Evolutionary conservation across 2,329 filamentous ascomycete genomes (phyloP).

Genomic region (Dothiorella sarmentorum): DNA sequence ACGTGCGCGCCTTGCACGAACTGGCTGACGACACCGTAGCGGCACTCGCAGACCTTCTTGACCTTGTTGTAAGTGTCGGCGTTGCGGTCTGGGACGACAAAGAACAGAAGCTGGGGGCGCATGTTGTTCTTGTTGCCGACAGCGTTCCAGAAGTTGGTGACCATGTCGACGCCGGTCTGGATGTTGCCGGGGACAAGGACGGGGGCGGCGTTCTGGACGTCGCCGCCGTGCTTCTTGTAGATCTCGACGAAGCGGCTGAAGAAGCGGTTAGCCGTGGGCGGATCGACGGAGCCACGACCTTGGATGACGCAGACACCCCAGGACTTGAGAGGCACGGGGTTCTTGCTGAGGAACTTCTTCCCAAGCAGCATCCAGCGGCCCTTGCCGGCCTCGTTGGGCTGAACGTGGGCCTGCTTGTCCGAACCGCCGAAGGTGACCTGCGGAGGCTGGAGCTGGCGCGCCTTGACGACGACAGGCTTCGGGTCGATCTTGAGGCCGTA

Average conservation of each 20-base stretch:
- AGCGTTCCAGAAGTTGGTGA: constrained; percentile 54
- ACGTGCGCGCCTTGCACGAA: constrained; percentile 73
- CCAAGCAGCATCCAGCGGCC: constrained; percentile 87
- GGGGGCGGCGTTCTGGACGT: constrained; percentile 47
- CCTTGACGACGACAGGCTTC: constrained; percentile 61
- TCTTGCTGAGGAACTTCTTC: constrained; percentile 70
- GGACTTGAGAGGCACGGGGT: constrained; percentile 58
- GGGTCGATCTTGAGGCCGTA: constrained; percentile 71
- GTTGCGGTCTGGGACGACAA: constrained; percentile 71
- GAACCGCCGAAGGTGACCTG: constrained; percentile 60
- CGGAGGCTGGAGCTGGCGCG: constrained; percentile 68
- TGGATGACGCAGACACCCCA: constrained; percentile 75
- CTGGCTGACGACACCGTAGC: constrained; percentile 79
- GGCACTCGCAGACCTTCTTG: constrained; percentile 86
- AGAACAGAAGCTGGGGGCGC: constrained; percentile 73
- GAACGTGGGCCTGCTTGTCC: constrained; percentile 27
- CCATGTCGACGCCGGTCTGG: constrained; percentile 46
- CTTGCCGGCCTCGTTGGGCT: constrained; percentile 43
- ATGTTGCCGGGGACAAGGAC: constrained; percentile 34
- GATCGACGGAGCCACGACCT: constrained; percentile 46
- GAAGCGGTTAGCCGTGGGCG: constrained; percentile 51
- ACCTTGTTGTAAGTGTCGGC: constrained; percentile 73
- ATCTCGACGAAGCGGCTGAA: constrained; percentile 59
- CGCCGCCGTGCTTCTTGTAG: constrained; percentile 61
- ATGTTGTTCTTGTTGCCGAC: constrained; percentile 53